Percentiles rank a stretch among this genome's conserved stretches.
These are phyloP conservation scores for Picea mariana DNA, from an alignment of 83 land plant genomes.

Conservation along the genomic window DNA sequence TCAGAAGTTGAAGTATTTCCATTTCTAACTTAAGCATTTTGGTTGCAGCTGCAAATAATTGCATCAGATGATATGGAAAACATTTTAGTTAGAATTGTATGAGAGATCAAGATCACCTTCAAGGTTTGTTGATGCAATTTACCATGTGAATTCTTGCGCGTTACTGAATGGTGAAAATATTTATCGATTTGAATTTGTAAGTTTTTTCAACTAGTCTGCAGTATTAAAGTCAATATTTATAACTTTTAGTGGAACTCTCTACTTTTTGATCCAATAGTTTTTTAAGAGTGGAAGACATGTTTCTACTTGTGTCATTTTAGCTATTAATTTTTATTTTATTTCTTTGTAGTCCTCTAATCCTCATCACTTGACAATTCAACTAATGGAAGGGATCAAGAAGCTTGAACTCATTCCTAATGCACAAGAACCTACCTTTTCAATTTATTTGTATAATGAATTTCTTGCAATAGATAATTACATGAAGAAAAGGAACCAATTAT, in stretches of 20 bases:
- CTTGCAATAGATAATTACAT: constrained; percentile 30
- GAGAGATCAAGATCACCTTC: constrained; percentile 63
- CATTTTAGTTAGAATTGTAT: constrained; percentile 67
- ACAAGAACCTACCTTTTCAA: constrained; percentile 52
- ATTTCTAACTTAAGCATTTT: background rate
- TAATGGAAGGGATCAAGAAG: constrained; percentile 64
- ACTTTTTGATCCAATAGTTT: background rate
- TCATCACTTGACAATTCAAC: constrained; percentile 50
- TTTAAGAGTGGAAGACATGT: background rate
- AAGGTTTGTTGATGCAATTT: constrained; percentile 72
- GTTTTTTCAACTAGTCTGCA: constrained; percentile 20
- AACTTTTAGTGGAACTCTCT: constrained; percentile 15
- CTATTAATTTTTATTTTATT: background rate
- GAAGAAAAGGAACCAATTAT: constrained; percentile 34
- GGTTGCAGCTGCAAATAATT: constrained; percentile 66
- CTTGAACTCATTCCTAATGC: constrained; percentile 60
- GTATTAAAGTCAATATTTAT: constrained; percentile 25
- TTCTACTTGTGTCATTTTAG: background rate
- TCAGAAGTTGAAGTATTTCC: background rate
- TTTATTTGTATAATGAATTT: constrained; percentile 51
- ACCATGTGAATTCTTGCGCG: constrained; percentile 80
- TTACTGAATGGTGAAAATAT: constrained; percentile 78
- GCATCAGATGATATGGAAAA: constrained; percentile 80
- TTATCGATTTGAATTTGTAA: constrained; percentile 81
- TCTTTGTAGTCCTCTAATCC: constrained; percentile 46